Conservation (phyloP, 345 rosid species). For the Euphorbia peplus region DNA sequence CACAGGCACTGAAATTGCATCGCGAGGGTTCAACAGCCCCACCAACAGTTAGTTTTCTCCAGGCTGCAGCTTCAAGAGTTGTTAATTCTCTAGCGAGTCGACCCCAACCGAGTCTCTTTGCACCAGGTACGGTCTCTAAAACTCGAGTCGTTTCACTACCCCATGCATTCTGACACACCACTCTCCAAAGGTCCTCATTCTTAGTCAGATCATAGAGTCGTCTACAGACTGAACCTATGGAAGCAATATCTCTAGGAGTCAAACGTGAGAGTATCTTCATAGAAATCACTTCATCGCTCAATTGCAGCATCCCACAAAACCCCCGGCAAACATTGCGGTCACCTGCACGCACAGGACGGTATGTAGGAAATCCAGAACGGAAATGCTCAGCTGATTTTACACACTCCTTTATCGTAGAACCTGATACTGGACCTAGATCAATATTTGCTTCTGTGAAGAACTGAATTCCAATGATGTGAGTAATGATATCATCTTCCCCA, state of each 20-base stretch:
- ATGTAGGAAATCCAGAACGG: constrained; percentile 40
- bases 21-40: constrained; percentile 88
- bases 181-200: constrained; percentile 82
- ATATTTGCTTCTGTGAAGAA: constrained; percentile 74
- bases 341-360: constrained; percentile 34
- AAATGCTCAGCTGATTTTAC: constrained; percentile 38
- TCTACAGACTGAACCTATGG: constrained; percentile 67
- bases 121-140: constrained; percentile 75
- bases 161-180: constrained; percentile 93
- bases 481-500: constrained; percentile 71
- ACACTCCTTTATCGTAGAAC: constrained; percentile 55
- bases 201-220: constrained; percentile 63
- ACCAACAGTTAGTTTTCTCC: constrained; percentile 86
- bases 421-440: constrained; percentile 70
- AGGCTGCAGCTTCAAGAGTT: constrained; percentile 82
- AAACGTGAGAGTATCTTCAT: constrained; percentile 68
- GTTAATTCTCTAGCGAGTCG: constrained; percentile 80
- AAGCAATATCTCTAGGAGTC: constrained; percentile 83
- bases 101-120: constrained; percentile 84
- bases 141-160: constrained; percentile 71
- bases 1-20: constrained; percentile 91
- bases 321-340: constrained; percentile 62
- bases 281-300: constrained; percentile 77
- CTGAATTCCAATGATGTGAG: constrained; percentile 87
- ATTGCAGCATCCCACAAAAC: constrained; percentile 59